Conservation (phyloP, 257 asterid genomes). For the Fraxinus pennsylvanica region DNA sequence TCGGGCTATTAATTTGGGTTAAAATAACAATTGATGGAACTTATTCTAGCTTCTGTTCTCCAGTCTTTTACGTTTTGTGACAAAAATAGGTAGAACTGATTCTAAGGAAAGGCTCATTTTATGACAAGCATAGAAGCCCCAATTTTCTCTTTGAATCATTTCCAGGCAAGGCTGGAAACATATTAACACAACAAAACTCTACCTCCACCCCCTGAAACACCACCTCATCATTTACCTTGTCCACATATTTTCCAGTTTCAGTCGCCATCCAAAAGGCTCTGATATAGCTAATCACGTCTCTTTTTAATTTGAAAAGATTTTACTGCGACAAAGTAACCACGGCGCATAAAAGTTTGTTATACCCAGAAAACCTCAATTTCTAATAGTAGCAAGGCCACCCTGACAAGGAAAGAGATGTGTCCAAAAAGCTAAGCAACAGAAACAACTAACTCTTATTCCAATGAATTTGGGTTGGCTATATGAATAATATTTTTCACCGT, state of each 20-base stretch:
- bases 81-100: neutral
- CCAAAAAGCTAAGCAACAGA: neutral
- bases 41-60: slow-evolving; percentile 10
- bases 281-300: neutral
- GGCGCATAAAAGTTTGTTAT: too few species aligned
- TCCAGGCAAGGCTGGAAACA: slow-evolving; percentile 11
- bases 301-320: neutral
- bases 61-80: neutral
- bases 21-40: slow-evolving; percentile 1
- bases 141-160: slow-evolving; percentile 6
- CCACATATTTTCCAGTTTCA: neutral
- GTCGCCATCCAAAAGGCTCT: neutral
- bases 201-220: slow-evolving; percentile 2
- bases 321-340: neutral
- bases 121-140: neutral
- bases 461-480: neutral
- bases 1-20: slow-evolving; percentile 3
- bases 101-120: neutral
- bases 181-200: neutral
- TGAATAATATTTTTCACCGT: neutral
- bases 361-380: neutral
- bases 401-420: neutral
- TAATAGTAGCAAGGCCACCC: neutral
- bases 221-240: slow-evolving; percentile 1
- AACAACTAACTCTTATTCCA: neutral